Conservation (phyloP, 2,329 filamentous ascomycete species). For the Apiospora sp. region DNA sequence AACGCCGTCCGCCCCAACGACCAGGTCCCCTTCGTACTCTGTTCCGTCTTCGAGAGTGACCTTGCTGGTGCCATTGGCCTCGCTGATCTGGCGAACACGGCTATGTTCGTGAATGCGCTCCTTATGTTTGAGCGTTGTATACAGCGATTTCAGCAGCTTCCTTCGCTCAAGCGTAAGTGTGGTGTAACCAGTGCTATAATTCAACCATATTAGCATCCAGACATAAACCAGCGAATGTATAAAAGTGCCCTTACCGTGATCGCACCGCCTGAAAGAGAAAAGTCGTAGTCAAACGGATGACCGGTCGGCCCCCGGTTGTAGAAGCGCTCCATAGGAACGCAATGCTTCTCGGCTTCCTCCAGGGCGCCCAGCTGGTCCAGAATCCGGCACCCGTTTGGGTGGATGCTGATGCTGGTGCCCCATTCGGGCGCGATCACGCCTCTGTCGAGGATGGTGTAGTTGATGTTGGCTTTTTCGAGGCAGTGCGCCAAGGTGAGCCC, state of each 20-base stretch:
- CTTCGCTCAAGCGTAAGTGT: background rate
- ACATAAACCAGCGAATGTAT: too few species aligned
- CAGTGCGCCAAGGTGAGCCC: slow-evolving; percentile 1
- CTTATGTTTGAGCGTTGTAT: background rate
- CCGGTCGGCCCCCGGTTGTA: background rate
- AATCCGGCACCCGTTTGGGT: background rate
- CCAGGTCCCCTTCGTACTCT: background rate
- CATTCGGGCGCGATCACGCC: background rate
- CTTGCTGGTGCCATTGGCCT: background rate
- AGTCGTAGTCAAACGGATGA: background rate
- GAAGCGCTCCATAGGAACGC: background rate
- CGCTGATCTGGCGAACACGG: too few species aligned
- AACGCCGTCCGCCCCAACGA: slow-evolving; percentile 8
- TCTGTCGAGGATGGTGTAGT: background rate
- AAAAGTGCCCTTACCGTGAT: too few species aligned
- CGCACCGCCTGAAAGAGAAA: too few species aligned
- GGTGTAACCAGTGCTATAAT: background rate
- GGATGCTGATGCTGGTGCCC: background rate
- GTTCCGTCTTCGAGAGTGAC: background rate
- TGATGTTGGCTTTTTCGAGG: background rate
- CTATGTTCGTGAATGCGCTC: background rate
- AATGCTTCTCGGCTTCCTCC: background rate
- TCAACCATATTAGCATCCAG: too few species aligned
- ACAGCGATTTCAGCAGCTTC: background rate
- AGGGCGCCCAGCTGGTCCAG: background rate